Percentiles rank a stretch among this genome's conserved stretches.
Conservation (phyloP, 495 filamentous ascomycete genomes). For the Penicillium parvum region DNA sequence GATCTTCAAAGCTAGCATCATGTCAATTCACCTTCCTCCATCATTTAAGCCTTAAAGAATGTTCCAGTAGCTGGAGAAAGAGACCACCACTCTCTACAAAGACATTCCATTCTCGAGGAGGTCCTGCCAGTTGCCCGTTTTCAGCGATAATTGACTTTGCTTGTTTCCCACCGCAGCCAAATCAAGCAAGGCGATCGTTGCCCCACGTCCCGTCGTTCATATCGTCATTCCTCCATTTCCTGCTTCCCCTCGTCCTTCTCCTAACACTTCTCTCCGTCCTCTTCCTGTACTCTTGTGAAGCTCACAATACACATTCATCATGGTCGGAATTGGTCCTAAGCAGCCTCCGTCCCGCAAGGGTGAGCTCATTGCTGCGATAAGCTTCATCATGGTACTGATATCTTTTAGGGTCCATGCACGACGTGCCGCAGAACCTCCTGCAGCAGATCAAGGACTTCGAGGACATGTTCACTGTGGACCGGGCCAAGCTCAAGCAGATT, state of each 20-base stretch:
- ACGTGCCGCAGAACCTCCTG: constrained; percentile 79
- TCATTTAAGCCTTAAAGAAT: no score
- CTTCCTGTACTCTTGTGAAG: background rate
- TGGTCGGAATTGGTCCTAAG: constrained; percentile 73
- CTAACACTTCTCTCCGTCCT: background rate
- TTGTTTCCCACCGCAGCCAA: constrained; percentile 21
- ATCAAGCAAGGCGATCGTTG: constrained; percentile 24
- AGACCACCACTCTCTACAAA: no score
- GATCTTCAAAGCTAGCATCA: no score
- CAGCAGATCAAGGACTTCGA: constrained; percentile 83
- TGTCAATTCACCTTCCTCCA: no score
- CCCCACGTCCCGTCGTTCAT: constrained; percentile 21
- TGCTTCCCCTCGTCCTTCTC: constrained; percentile 3
- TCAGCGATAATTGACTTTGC: constrained; percentile 1
- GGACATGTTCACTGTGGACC: constrained; percentile 76
- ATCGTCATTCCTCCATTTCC: constrained; percentile 19
- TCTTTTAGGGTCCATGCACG: constrained; percentile 64
- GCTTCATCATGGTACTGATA: constrained; percentile 12
- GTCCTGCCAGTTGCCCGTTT: no score
- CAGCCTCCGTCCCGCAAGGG: constrained; percentile 73
- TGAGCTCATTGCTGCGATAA: constrained; percentile 37
- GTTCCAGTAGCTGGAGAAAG: no score
- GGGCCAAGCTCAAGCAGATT: constrained; percentile 78
- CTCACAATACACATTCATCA: constrained; percentile 44
- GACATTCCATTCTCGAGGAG: no score